A percentile compares a stretch with the other conserved stretches of the same genome.
phyloP scores from a whole-genome alignment of 2,329 filamentous ascomycete genomes.

The Talaromyces albobiverticillius region DNA sequence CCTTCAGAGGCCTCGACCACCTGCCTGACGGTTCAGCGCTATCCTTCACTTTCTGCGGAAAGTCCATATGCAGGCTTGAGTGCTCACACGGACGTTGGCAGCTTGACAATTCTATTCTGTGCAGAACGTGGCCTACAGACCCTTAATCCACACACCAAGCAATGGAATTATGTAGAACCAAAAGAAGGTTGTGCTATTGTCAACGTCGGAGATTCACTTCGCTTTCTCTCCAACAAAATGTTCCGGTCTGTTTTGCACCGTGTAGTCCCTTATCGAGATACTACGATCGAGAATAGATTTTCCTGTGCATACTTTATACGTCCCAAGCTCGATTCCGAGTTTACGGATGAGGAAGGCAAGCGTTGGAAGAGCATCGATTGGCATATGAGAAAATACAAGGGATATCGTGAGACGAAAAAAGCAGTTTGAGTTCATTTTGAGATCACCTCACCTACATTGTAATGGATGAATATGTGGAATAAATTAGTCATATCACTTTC shows the following conservation, averaged over 20 bases:
- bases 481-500: no score
- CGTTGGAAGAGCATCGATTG: no score
- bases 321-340: neutral
- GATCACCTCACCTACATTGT: no score
- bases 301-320: neutral
- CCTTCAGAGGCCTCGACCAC: no score
- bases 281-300: neutral
- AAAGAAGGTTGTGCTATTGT: conserved; percentile 53
- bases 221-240: conserved; percentile 2
- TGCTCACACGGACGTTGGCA: conserved; percentile 54
- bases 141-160: conserved; percentile 47
- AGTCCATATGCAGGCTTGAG: no score
- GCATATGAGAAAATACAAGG: no score
- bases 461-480: no score
- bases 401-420: no score
- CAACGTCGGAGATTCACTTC: conserved; percentile 59
- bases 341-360: neutral
- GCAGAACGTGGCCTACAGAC: conserved; percentile 59
- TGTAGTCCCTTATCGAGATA: neutral
- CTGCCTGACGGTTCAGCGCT: no score
- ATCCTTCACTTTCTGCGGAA: no score
- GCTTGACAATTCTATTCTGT: conserved; percentile 55
- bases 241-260: conserved; percentile 5
- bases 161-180: conserved; percentile 56
- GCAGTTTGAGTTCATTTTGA: no score